Conservation (phyloP, 1,139 yeast genomes). For the Suhomyces guaymorum region DNA sequence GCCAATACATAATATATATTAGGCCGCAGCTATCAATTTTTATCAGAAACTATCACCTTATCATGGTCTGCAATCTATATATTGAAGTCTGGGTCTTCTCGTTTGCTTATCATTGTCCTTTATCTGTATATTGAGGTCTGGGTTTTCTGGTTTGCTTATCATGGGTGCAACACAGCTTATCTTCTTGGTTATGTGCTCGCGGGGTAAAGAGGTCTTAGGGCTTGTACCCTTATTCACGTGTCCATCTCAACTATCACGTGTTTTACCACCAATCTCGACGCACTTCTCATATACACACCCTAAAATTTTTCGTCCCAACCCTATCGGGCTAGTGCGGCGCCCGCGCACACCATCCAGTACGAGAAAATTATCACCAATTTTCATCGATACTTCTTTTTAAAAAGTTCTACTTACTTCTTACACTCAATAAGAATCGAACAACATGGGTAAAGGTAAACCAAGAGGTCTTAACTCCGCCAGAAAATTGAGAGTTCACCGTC, state of each 20-base stretch:
- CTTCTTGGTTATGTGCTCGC: no score
- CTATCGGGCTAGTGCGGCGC: conserved; percentile 9
- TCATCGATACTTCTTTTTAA: conserved; percentile 11
- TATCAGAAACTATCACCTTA: no score
- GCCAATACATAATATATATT: no score
- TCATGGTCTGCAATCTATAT: no score
- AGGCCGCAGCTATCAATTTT: no score
- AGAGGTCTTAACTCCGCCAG: conserved; percentile 99
- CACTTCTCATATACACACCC: conserved; percentile 3
- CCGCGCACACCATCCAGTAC: conserved; percentile 2
- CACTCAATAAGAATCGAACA: conserved; percentile 13
- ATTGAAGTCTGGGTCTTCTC: no score
- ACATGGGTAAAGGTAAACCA: conserved; percentile 91
- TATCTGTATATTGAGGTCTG: no score
- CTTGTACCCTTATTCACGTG: conserved; percentile 3
- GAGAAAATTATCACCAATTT: conserved; percentile 12
- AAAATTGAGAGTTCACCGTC: conserved; percentile 99
- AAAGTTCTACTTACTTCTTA: conserved; percentile 12
- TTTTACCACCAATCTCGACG: not conserved
- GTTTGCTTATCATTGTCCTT: no score
- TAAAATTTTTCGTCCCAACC: conserved; percentile 5
- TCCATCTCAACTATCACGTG: not conserved
- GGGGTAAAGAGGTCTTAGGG: conserved; percentile 7
- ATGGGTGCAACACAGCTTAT: no score
- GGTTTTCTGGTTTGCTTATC: no score